Base-by-base conservation (phyloP, 306 rosid species). In the Echinosophora koreensis region DNA sequence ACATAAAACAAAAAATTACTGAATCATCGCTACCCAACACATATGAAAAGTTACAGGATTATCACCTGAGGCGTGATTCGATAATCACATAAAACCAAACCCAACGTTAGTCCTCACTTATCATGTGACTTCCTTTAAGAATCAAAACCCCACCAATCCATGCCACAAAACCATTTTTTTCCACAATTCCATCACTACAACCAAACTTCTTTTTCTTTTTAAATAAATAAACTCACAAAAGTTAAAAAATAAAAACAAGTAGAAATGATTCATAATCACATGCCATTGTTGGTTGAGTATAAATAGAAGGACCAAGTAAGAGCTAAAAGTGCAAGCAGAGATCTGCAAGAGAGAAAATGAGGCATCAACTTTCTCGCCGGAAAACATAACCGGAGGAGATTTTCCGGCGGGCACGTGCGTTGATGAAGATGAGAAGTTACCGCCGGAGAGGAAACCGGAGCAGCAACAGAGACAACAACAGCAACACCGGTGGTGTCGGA, bases 361-460 rank as follows among this genome's bases (percentile, higher is more conserved):
- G 5, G 78, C 60, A 76, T 73, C 74, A 38, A 42, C 6, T n/a
- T 50, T 37, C 69, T 79, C 76, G 80, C 77, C 85, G 85, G 84
- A 12, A 50, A 80, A 16, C 14, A 0, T 37, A 66, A 10, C 3
- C 5, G 0, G 12, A 1, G 3, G 56, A 16, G 4, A 65, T 37
- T 70, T 77, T 28, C 86, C 83, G 86, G 81, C 71, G 83, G 46
- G 80, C 4, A 14, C 3, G 13, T 18, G 16, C 16, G 35, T 61
- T 4, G 30, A 34, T 6, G 18, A 44, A 11, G 71, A 85, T 84
- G 89, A 77, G 6, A 47, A 27, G 63, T 38, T 35, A 60, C 46
- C 84, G 81, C 17, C 70, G 78, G 73, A 77, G 69, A 83, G 34
- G 41, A 9, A 51, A 46, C 32, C 60, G 57, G 14, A 51, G 4